Evolutionary conservation across 2,329 filamentous ascomycete genomes (phyloP), one percentile per base, ranked within the genome.

Genomic region (Aulographum hederae): DNA sequence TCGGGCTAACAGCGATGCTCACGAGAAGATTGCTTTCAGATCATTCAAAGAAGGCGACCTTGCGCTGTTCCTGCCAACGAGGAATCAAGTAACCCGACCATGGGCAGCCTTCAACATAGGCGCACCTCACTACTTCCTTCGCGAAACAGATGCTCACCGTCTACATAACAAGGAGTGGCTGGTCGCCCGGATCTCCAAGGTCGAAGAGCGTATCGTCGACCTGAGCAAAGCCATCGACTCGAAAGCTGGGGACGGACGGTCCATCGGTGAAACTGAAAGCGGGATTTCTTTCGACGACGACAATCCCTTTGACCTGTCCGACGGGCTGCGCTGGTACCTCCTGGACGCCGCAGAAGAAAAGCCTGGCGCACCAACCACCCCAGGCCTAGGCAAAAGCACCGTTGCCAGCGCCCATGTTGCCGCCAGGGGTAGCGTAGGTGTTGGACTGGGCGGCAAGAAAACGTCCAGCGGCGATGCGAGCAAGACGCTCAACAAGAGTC

Each of bases 51-150:
- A 94, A 52, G 86, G 89, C 5, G 89, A 98, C 47, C 65, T 98
- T 11, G 89, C 86, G 10, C 57, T 98, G 2, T 98, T 98, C 58
- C 58, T 98, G 26, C 89, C 89, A 0, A 98, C 89, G 0, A 69
- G 86, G 21, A 95, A 94, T 48, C 85, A 95, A 54, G 80, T 79
- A 23, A 89, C 84, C 4, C 78, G 86, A 12, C 86, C 89, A 1
- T 98, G 89, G 89, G 89, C 89, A 4, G 89, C 89, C 1, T 98
- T 98, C 65, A 98, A 98, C 45, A 80, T 98, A 19, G 86, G 85
- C 1, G 92, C 86, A 37, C 89, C 89, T 6, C 89, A 98, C 51
- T 95, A 89, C 57, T 98, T 98, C 58, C 65, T 98, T 3, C 78
- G 84, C 21, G 89, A 98, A 52, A 79, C 91, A 50, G 86, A 95